These are phyloP conservation scores for Protomyces gravidus DNA, from an alignment of 1,139 yeast genomes.

Conservation along the genomic window DNA sequence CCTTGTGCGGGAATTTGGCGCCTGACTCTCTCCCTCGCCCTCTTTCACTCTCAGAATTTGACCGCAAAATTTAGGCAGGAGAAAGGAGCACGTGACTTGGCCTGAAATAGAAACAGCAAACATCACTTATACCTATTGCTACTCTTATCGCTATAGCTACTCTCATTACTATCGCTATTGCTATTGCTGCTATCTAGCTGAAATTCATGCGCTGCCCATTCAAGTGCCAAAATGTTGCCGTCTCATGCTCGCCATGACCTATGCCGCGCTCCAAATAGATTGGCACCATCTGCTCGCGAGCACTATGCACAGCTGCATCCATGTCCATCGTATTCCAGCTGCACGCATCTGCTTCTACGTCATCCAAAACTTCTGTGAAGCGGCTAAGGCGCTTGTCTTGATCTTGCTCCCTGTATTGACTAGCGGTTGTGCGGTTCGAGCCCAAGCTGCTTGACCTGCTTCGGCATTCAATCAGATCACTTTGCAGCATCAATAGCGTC, in stretches of 20 bases:
- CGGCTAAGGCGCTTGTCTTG: not conserved
- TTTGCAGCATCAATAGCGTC: not conserved
- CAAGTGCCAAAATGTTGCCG: not conserved
- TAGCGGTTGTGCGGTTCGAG: not conserved
- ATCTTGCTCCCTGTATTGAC: too few relatives aligned
- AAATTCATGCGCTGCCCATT: not conserved
- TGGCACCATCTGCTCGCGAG: not conserved
- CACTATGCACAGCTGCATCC: not conserved
- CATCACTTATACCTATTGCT: too few relatives aligned
- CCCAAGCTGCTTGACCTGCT: not conserved
- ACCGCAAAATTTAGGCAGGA: too few relatives aligned
- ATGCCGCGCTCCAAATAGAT: not conserved
- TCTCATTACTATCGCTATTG: not conserved
- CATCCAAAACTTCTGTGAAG: not conserved
- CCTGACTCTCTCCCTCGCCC: too few relatives aligned
- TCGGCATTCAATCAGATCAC: not conserved
- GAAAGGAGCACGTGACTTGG: too few relatives aligned
- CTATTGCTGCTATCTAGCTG: not conserved
- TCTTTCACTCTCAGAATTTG: too few relatives aligned
- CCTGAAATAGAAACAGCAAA: too few relatives aligned
- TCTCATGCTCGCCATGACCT: not conserved
- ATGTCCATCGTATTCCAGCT: not conserved
- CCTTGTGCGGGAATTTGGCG: too few relatives aligned
- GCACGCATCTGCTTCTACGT: too few relatives aligned
- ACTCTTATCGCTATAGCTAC: not conserved